Percentiles rank a stretch among this genome's conserved stretches.
Conservation (phyloP, 2,329 filamentous ascomycete genomes). For the Sporothrix pallida region DNA sequence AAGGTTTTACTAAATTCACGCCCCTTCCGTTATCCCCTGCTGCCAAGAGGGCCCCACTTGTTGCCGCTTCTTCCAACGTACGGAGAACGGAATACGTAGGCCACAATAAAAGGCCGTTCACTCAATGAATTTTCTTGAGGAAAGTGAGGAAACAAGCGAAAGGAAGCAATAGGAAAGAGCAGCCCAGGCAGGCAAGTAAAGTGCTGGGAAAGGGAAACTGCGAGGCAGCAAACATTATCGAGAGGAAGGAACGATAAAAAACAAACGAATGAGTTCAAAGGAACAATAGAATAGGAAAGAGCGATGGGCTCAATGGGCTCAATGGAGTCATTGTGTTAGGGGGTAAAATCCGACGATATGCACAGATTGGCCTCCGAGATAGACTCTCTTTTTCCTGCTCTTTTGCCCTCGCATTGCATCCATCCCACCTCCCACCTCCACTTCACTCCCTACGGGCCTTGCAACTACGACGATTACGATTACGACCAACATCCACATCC, state of each 20-base stretch:
- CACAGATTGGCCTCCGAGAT: conserved; percentile 5
- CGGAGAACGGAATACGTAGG: conserved; percentile 10
- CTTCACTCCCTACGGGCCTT: too few species aligned
- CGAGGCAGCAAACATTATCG: not conserved
- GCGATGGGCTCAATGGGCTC: not conserved
- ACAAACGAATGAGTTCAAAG: not conserved
- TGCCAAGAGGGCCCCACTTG: conserved; percentile 32
- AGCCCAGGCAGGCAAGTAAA: not conserved
- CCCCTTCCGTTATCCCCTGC: not conserved
- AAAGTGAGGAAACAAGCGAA: conserved; percentile 14
- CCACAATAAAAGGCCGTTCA: conserved; percentile 11
- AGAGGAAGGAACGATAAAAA: not conserved
- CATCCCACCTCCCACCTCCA: not conserved
- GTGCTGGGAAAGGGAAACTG: not conserved
- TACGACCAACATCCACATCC: conserved; percentile 7
- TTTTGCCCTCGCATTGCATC: not conserved
- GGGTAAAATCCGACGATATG: not conserved
- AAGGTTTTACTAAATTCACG: conserved; percentile 27
- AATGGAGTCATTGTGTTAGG: not conserved
- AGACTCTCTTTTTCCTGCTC: not conserved
- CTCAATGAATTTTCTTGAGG: not conserved
- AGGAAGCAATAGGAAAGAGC: conserved; percentile 5
- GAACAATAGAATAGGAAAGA: not conserved
- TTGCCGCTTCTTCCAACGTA: conserved; percentile 31
- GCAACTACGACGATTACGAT: conserved; percentile 2